phyloP scores from a whole-genome alignment of 495 filamentous ascomycete genomes.

The Talaromyces liani region DNA sequence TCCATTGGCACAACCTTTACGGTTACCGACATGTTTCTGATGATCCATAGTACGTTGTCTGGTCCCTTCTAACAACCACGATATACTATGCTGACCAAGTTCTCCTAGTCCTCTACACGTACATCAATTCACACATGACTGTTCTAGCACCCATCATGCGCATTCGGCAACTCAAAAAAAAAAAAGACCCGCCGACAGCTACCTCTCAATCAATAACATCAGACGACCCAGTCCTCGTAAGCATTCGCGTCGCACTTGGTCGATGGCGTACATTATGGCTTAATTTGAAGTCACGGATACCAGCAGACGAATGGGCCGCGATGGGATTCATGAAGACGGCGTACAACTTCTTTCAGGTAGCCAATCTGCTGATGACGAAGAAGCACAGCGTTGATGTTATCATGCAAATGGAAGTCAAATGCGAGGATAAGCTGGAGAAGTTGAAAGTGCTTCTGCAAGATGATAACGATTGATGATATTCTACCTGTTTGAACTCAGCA shows the following conservation, averaged over 20 bases:
- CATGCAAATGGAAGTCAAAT: constrained; percentile 42
- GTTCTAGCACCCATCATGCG: constrained; percentile 26
- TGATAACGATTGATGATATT: constrained; percentile 22
- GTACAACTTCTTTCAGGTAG: constrained; percentile 41
- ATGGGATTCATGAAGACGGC: constrained; percentile 42
- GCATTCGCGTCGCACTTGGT: constrained; percentile 26
- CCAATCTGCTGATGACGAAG: constrained; percentile 38
- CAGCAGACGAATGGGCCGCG: constrained; percentile 30
- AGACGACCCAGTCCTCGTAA: constrained; percentile 26
- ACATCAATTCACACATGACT: constrained; percentile 39
- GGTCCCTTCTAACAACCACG: not conserved
- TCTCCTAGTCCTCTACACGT: constrained; percentile 31
- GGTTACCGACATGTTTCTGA: constrained; percentile 35
- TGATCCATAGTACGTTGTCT: constrained; percentile 33
- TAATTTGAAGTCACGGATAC: constrained; percentile 22
- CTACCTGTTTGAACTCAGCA: not conserved
- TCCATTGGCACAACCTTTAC: constrained; percentile 19
- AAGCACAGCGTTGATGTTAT: constrained; percentile 40
- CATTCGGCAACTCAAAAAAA: constrained; percentile 4
- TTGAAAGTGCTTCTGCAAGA: constrained; percentile 36
- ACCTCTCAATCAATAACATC: constrained; percentile 12
- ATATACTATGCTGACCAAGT: not conserved
- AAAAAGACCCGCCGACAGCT: constrained; percentile 20
- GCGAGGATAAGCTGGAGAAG: constrained; percentile 39
- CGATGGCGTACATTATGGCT: constrained; percentile 36